Evolutionary conservation across 495 filamentous ascomycete species (phyloP), one percentile per base, ranked within the genome.

Genomic region (Penicillium argentinense): DNA sequence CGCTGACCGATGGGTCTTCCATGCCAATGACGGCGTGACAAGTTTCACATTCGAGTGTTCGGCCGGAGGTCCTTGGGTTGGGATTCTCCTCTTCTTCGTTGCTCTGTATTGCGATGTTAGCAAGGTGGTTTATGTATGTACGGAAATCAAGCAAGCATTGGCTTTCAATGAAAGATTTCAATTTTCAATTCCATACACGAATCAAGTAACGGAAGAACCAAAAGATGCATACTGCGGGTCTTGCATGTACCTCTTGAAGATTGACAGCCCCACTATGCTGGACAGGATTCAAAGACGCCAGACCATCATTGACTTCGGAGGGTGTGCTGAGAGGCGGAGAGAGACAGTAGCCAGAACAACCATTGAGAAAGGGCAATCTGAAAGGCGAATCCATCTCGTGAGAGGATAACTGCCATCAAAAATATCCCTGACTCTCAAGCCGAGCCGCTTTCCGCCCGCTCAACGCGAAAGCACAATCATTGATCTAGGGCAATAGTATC

Each of bases 401-500:
- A 53, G 18, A 69, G 62, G 62, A 71, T 71, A 57, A 63, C 63
- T 66, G 55, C 56, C 36, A 29, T 47, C 41, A 28, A 43, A 40
- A 26, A 26, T n/a, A n/a, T 53, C 25, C 56, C 46, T 52, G 49
- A 30, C 33, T 36, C 33, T n/a, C 18, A 37, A 13, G 30, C 29
- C 18, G 21, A 55, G 48, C 45, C 36, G 56, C 42, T 42, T 46
- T 32, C 53, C 54, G 65, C 54, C 64, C 64, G 48, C 54, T 53
- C 54, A 64, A 48, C 48, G 32, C 40, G 43, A 47, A 39, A 45
- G 43, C 47, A 46, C 49, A 37, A 30, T 49, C 48, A 36, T 57
- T 51, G 23, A 71, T 96, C 64, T 96, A 62, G 89, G 90, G 86
- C 82, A 88, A 73, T 86, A 87, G 90, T 95, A 96, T 96, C 90